A percentile compares a stretch with the other conserved stretches of the same genome.
Evolutionary conservation across 345 rosid genomes (phyloP).

Genomic region (Ceriops tagal): DNA sequence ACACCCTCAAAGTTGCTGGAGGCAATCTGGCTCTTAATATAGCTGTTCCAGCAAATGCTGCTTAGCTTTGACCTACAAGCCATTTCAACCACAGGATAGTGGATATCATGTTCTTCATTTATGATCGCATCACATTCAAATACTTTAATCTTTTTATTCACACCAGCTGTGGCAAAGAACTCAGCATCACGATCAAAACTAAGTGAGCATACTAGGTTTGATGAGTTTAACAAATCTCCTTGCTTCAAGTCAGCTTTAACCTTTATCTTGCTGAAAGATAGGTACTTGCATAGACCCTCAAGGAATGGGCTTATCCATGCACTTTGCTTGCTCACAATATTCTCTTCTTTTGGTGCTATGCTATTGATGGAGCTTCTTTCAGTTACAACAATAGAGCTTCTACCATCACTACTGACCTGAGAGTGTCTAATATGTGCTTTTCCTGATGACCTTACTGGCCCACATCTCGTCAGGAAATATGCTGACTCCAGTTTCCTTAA

Average conservation of each 20-base stretch:
- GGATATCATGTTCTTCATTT: slow-evolving; percentile 65
- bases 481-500: slow-evolving; percentile 87
- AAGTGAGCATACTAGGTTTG: slow-evolving; percentile 84
- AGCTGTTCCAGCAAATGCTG: slow-evolving; percentile 86
- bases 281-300: slow-evolving; percentile 88
- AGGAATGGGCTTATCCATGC: slow-evolving; percentile 96
- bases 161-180: slow-evolving; percentile 91
- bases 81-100: slow-evolving; percentile 94
- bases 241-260: slow-evolving; percentile 89
- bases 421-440: slow-evolving; percentile 48
- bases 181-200: slow-evolving; percentile 92
- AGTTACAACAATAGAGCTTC: slow-evolving; percentile 59
- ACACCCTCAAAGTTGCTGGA: slow-evolving; percentile 98
- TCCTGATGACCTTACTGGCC: slow-evolving; percentile 51
- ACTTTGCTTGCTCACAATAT: slow-evolving; percentile 40
- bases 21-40: slow-evolving; percentile 88
- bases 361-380: slow-evolving; percentile 79
- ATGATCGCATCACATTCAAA: slow-evolving; percentile 74
- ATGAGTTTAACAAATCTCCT: slow-evolving; percentile 83
- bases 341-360: slow-evolving; percentile 44
- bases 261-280: slow-evolving; percentile 73
- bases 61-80: slow-evolving; percentile 77
- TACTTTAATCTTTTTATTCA: slow-evolving; percentile 90
- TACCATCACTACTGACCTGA: slow-evolving; percentile 66
- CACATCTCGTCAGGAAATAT: slow-evolving; percentile 72